Base-by-base conservation (phyloP, 176 grass and related monocot genomes). In the Thalia dealbata region DNA sequence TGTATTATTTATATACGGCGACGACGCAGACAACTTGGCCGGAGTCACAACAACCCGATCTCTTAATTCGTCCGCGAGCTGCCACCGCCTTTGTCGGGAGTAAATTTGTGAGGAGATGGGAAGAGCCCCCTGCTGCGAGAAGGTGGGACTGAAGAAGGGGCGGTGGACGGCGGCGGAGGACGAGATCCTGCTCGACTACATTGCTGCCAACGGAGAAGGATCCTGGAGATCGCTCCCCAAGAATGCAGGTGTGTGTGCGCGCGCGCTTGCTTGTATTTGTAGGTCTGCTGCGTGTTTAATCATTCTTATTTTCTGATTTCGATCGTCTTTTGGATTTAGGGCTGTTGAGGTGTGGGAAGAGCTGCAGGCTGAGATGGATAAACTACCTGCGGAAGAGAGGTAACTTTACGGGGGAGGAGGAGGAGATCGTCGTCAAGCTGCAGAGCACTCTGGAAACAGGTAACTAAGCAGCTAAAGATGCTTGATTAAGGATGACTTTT, bases 51-150 rank as follows among this genome's bases (percentile, higher is more conserved):
- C n/a, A n/a, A n/a, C n/a, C n/a, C n/a, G 19, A 60, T 6, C 60
- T 24, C 23, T 12, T 62, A 24, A 10, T 23, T 21, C n/a, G n/a
- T n/a, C n/a, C n/a, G n/a, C n/a, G n/a, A n/a, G n/a, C n/a, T n/a
- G n/a, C n/a, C n/a, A n/a, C n/a, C n/a, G n/a, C n/a, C n/a, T n/a
- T n/a, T n/a, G n/a, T n/a, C n/a, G n/a, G n/a, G n/a, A n/a, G n/a
- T n/a, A n/a, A 11, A 62, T 21, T 11, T 7, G 59, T 12, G n/a
- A 18, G 23, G 2, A 58, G 59, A 96, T 96, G 93, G 93, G 93
- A 69, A 90, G 93, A 88, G 89, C 92, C 54, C 92, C 92, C 50
- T 96, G 92, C 83, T 96, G 92, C 78, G 89, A 90, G 13, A 96
- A 96, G 84, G 84, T 89, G 22, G 92, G 92, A 35, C 67, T 96